Percentiles rank a stretch among this genome's conserved stretches.
Evolutionary conservation across 805 yeast species (phyloP).

Genomic region (Suhomyces emberorum): DNA sequence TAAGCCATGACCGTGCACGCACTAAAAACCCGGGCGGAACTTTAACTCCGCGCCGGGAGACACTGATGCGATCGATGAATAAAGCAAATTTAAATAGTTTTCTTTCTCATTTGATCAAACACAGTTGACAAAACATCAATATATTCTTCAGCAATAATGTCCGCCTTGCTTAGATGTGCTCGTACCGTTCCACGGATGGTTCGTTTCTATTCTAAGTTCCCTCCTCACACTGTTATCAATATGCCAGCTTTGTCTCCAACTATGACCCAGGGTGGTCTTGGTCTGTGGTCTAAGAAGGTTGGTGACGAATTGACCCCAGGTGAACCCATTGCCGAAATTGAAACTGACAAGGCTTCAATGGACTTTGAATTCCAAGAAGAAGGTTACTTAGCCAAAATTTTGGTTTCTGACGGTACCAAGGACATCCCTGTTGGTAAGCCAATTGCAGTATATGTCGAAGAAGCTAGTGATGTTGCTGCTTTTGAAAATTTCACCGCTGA

Average conservation of each 20-base stretch:
- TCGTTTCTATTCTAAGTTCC: conserved; percentile 53
- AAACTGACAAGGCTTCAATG: conserved; percentile 97
- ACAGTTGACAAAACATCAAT: not conserved
- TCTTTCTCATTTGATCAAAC: conserved; percentile 1
- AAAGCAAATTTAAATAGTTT: conserved; percentile 1
- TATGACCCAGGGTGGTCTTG: conserved; percentile 93
- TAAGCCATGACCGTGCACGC: not conserved
- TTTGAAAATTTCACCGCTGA: conserved; percentile 80
- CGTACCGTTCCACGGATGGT: conserved; percentile 30
- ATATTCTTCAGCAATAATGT: conserved; percentile 16
- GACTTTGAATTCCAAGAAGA: conserved; percentile 98
- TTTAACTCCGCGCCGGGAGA: conserved; percentile 7
- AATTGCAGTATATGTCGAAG: conserved; percentile 94
- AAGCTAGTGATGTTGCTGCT: conserved; percentile 77
- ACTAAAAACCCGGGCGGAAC: conserved; percentile 2
- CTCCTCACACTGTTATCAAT: conserved; percentile 81
- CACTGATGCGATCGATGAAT: conserved; percentile 8
- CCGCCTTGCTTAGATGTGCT: conserved; percentile 36
- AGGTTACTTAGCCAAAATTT: conserved; percentile 83
- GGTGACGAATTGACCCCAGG: conserved; percentile 92
- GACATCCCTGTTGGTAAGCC: conserved; percentile 94
- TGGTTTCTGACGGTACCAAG: conserved; percentile 79
- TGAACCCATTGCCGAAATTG: conserved; percentile 93
- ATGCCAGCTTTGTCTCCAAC: conserved; percentile 99
- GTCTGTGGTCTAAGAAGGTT: conserved; percentile 82